Evolutionary conservation across 805 yeast genomes (phyloP), one percentile per base, ranked within the genome.

Genomic region (Ascoidea rubescens): DNA sequence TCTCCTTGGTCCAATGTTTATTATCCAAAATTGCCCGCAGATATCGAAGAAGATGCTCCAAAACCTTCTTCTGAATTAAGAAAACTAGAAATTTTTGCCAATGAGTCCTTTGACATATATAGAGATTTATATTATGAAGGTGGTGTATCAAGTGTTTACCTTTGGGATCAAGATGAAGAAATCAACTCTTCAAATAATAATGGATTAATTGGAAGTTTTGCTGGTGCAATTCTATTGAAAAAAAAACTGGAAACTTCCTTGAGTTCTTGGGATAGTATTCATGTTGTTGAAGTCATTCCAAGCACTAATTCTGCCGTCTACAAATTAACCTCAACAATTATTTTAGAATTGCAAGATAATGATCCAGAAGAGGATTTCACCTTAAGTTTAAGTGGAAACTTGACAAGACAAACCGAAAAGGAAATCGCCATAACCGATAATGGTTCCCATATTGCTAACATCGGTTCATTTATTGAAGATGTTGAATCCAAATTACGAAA

Each of bases 71-170:
- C 68, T 1, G 67, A 68, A 30, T 71, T 93, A 56, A 73, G 98
- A 58, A 75, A 79, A 58, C 70, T 91, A 57, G 99, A 91, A 68
- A 64, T 77, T 31, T 74, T 80, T 57, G 90, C 95, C 55, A 93
- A 91, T 65, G 91, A 87, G 57, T 85, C 96, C 4, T 87, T 91
- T 64, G 97, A 89, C 61, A 77, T 91, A 44, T 91, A 93, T 69
- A 75, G 96, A 58, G 99, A 93, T 64, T 70, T 91, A 59, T 91
- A 91, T 70, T 91, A 89, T 65, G 98, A 90, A 66, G 97, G 97
- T 45, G 99, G 98, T 28, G 72, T 85, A 45, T 82, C 93, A 1
- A 80, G 90, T 53, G 95, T 85, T 16, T 91, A 93, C 64, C 71
- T 93, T 50, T 91, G 99, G 99, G 96, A 90, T 60, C 73, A 79